A percentile compares a stretch with the other conserved stretches of the same genome.
Conservation (phyloP, 306 rosid species). For the Datisca glomerata region DNA sequence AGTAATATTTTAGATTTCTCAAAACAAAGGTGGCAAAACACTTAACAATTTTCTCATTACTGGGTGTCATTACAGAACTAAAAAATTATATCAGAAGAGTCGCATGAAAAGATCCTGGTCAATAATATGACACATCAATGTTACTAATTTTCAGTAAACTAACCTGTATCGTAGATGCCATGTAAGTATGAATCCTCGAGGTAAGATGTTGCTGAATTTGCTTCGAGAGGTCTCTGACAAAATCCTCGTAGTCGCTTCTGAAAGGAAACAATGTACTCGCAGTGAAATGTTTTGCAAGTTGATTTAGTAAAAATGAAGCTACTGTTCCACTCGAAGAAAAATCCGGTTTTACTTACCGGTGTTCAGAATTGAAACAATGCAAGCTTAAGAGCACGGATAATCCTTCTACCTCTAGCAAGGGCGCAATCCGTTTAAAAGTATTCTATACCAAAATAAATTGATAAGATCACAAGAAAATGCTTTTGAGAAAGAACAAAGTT, state of each 20-base stretch:
- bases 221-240: conserved; percentile 71
- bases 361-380: conserved; percentile 72
- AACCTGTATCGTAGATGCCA: conserved; percentile 82
- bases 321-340: conserved; percentile 6
- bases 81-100: neutral
- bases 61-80: no score
- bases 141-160: conserved; percentile 6
- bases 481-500: no score
- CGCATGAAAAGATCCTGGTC: neutral
- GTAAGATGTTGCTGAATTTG: conserved; percentile 63
- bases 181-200: conserved; percentile 65
- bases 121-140: neutral
- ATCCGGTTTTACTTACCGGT: conserved; percentile 38
- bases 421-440: conserved; percentile 55
- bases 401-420: conserved; percentile 63
- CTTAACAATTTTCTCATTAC: no score
- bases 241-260: conserved; percentile 76
- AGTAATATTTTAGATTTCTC: no score
- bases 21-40: no score
- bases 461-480: no score
- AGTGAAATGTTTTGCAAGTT: neutral
- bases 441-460: conserved; percentile 25
- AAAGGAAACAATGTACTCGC: conserved; percentile 12
- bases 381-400: conserved; percentile 36
- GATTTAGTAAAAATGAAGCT: conserved; percentile 1